These are phyloP conservation scores for Sporothrix sp. DNA, from an alignment of 2,329 filamentous ascomycete species.

Conservation along the genomic window DNA sequence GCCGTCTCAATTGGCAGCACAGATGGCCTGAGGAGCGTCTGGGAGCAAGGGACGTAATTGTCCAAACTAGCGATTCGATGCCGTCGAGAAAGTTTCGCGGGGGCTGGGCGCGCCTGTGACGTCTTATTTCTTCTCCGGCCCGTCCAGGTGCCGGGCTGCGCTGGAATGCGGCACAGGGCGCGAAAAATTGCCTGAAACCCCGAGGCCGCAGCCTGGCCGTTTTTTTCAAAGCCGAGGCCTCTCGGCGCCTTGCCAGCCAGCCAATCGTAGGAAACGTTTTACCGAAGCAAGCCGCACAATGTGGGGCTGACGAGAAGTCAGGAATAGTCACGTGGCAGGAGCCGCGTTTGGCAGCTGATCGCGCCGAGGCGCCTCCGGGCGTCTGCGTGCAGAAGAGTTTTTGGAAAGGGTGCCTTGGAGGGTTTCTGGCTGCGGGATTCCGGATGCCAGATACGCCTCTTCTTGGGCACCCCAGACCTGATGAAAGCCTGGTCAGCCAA, in stretches of 20 bases:
- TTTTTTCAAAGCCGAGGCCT: constrained; percentile 8
- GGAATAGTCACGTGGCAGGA: constrained; percentile 2
- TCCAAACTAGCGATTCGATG: neutral
- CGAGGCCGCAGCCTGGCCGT: neutral
- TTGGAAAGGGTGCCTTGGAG: too few species aligned
- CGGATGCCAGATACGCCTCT: too few species aligned
- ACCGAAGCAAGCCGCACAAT: constrained; percentile 12
- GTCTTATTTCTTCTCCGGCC: neutral
- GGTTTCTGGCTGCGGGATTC: too few species aligned
- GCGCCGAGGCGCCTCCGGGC: too few species aligned
- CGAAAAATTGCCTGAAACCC: neutral
- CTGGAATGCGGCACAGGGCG: neutral
- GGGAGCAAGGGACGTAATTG: neutral
- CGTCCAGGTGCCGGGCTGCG: neutral
- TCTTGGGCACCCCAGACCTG: too few species aligned
- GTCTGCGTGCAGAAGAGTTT: too few species aligned
- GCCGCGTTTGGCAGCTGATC: too few species aligned
- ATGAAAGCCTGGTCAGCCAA: too few species aligned
- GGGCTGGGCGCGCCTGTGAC: constrained; percentile 2
- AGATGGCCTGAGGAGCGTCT: neutral
- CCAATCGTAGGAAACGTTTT: constrained; percentile 16
- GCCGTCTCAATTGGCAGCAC: constrained; percentile 1
- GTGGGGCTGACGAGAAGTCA: neutral
- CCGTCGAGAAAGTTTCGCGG: neutral
- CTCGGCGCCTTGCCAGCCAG: neutral